Percentiles rank a stretch among this genome's conserved stretches.
These are phyloP conservation scores for Symbiodinium natans DNA, from an alignment of 73 alveolate genomes.

Conservation along the genomic window DNA sequence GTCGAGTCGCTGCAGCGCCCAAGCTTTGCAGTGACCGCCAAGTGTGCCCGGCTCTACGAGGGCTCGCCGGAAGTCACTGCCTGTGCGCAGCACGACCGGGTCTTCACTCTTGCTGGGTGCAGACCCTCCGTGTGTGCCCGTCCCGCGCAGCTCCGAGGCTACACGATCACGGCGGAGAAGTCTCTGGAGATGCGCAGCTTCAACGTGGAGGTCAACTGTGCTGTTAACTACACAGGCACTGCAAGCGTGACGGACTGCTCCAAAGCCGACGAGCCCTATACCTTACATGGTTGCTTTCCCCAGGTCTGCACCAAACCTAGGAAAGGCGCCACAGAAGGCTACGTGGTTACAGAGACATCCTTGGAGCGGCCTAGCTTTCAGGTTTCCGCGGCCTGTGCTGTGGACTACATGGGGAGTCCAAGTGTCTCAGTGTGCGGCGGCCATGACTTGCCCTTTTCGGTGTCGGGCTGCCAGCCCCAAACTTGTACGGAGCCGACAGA, in stretches of 20 bases:
- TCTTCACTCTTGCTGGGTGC: neutral
- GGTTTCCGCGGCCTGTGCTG: conserved; percentile 35
- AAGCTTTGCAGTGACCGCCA: conserved; percentile 41
- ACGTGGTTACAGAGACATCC: conserved; percentile 46
- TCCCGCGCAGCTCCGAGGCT: neutral
- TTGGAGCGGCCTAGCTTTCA: conserved; percentile 74
- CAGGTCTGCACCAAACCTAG: conserved; percentile 35
- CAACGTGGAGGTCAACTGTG: conserved; percentile 19
- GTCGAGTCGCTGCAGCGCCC: conserved; percentile 66
- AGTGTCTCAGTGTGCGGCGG: conserved; percentile 17
- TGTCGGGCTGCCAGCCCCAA: conserved; percentile 55
- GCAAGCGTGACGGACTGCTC: neutral
- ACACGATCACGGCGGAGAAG: neutral
- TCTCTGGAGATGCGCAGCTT: conserved; percentile 53
- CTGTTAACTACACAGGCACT: neutral
- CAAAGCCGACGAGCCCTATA: conserved; percentile 29
- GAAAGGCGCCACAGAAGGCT: conserved; percentile 24
- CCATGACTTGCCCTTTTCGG: conserved; percentile 14
- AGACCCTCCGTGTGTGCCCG: neutral
- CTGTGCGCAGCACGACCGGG: neutral
- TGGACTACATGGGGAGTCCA: conserved; percentile 1
- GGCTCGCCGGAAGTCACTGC: neutral
- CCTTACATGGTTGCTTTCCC: conserved; percentile 46
- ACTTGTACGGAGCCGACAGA: conserved; percentile 61
- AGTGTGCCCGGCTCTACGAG: conserved; percentile 18